Conservation (phyloP, 352 stramenopile genomes). For the Phytophthora rubi region DNA sequence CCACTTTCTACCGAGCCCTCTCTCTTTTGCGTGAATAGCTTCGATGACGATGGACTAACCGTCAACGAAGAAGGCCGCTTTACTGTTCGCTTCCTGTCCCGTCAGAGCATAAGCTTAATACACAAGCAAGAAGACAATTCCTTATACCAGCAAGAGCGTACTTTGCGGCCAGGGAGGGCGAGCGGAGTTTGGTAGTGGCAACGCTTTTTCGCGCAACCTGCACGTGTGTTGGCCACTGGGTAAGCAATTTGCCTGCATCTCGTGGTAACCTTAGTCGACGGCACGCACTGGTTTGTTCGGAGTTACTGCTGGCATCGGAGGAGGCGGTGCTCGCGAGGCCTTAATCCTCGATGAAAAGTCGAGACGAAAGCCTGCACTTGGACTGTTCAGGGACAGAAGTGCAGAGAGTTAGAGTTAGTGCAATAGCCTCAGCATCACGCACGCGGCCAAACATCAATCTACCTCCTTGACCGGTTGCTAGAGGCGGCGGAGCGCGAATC, state of each 20-base stretch:
- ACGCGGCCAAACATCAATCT: background rate
- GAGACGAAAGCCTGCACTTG: slow-evolving; percentile 58
- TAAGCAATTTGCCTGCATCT: background rate
- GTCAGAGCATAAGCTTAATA: background rate
- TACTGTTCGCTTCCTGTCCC: slow-evolving; percentile 26
- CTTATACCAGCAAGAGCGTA: slow-evolving; percentile 4
- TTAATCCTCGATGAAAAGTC: slow-evolving; percentile 58
- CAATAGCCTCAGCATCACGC: background rate
- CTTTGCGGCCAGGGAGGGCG: slow-evolving; percentile 29
- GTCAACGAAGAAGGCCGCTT: slow-evolving; percentile 34
- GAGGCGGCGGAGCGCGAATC: slow-evolving; percentile 20
- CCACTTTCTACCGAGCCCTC: slow-evolving; percentile 1
- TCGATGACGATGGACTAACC: slow-evolving; percentile 20
- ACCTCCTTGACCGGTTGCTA: slow-evolving; percentile 36
- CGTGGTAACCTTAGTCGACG: background rate
- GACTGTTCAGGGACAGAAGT: slow-evolving; percentile 1
- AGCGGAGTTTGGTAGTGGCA: slow-evolving; percentile 32
- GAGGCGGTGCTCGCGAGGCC: slow-evolving; percentile 17
- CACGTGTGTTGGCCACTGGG: background rate
- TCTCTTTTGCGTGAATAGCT: slow-evolving; percentile 12
- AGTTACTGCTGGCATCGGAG: slow-evolving; percentile 10
- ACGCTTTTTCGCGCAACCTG: slow-evolving; percentile 23
- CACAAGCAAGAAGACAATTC: background rate
- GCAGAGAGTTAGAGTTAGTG: background rate
- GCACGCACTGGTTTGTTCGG: slow-evolving; percentile 29